Percentiles rank a stretch among this genome's conserved stretches.
Evolutionary conservation across 768 basidiomycete species (phyloP).

Genomic region (Trichaptum fuscoviolaceum): DNA sequence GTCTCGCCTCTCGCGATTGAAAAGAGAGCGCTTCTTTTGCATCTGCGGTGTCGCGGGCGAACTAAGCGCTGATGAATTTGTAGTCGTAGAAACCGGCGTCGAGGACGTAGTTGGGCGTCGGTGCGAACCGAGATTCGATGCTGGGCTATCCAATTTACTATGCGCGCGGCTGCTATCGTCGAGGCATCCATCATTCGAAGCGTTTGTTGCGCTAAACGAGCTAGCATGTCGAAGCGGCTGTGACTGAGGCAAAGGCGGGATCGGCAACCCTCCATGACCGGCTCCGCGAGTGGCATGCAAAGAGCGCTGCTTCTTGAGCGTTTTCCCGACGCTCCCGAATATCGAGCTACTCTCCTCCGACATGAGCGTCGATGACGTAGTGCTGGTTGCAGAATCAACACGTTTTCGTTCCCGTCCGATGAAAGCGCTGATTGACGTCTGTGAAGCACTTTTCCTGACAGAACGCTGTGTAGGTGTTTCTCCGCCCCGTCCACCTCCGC

Average conservation of each 20-base stretch:
- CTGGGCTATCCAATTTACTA: background rate
- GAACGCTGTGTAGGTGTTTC: background rate
- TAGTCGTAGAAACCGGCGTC: background rate
- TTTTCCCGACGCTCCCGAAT: conserved; percentile 2
- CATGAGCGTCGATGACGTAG: background rate
- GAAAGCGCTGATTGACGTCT: background rate
- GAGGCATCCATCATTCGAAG: background rate
- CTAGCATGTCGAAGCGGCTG: conserved; percentile 20
- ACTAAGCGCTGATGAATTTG: background rate
- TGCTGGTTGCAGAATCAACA: background rate
- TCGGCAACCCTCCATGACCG: conserved; percentile 26
- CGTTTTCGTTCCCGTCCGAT: background rate
- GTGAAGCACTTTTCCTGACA: conserved; percentile 3
- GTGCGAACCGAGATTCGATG: background rate
- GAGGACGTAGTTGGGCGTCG: background rate
- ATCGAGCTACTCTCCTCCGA: background rate
- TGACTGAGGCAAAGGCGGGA: conserved; percentile 39
- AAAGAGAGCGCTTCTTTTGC: background rate
- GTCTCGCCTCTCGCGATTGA: background rate
- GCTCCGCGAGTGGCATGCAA: conserved; percentile 47
- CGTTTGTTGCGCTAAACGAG: conserved; percentile 10
- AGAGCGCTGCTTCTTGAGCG: conserved; percentile 53
- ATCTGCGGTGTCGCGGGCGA: background rate
- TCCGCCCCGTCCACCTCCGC: background rate
- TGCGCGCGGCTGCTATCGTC: background rate